A percentile compares a stretch with the other conserved stretches of the same genome.
phyloP scores from a whole-genome alignment of 345 rosid genomes.

The Reutealis trisperma region DNA sequence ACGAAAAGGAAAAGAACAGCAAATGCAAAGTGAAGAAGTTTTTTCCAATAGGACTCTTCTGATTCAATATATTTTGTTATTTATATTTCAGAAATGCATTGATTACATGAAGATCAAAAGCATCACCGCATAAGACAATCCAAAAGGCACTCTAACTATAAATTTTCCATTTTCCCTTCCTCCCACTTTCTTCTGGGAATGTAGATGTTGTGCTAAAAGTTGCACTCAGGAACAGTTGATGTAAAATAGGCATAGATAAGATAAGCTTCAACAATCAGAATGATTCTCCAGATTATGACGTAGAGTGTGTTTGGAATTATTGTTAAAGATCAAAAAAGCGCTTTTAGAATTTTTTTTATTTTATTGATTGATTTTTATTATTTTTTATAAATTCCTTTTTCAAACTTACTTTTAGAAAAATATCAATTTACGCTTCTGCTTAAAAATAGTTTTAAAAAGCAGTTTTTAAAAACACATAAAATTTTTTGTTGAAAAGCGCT shows the following conservation, averaged over 20 bases:
- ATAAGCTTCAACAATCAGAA: slow-evolving; percentile 7
- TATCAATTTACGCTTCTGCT: too few species aligned
- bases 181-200: not conserved
- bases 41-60: not conserved
- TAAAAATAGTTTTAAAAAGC: too few species aligned
- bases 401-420: too few species aligned
- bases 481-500: too few species aligned
- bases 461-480: too few species aligned
- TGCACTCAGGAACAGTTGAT: not conserved
- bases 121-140: not conserved
- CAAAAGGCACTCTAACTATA: not conserved
- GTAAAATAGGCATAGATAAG: not conserved
- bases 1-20: not conserved
- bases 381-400: too few species aligned
- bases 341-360: too few species aligned
- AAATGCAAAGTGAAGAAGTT: not conserved
- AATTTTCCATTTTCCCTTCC: not conserved
- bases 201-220: too few species aligned
- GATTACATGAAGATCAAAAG: not conserved
- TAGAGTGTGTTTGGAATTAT: too few species aligned
- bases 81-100: not conserved
- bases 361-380: too few species aligned
- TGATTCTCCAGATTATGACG: not conserved
- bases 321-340: too few species aligned
- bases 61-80: not conserved